A percentile compares a stretch with the other conserved stretches of the same genome.
Evolutionary conservation across 129 eudicot genomes (phyloP).

Genomic region (Sambucus nigra): DNA sequence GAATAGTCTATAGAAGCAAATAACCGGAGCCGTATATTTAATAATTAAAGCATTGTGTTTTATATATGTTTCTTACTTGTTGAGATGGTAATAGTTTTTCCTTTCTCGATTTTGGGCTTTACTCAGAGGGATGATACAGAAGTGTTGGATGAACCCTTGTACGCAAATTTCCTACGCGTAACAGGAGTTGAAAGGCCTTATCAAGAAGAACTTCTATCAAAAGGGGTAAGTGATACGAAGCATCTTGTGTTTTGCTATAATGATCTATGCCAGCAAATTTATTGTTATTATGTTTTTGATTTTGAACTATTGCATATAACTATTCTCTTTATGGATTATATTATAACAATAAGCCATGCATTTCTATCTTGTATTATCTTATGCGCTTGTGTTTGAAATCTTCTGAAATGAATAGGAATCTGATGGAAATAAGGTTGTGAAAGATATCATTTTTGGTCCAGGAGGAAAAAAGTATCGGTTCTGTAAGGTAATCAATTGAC

Average conservation of each 20-base stretch:
- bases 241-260: not conserved
- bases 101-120: not conserved
- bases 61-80: not conserved
- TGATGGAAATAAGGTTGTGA: constrained; percentile 84
- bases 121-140: constrained; percentile 82
- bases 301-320: not conserved
- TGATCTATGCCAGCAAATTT: not conserved
- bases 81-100: not conserved
- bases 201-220: constrained; percentile 59
- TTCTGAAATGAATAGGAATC: constrained; percentile 53
- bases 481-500: constrained; percentile 59
- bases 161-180: constrained; percentile 56
- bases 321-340: not conserved
- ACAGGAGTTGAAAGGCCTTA: constrained; percentile 81
- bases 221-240: constrained; percentile 30
- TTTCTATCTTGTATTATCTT: not conserved
- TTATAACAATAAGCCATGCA: too few species aligned
- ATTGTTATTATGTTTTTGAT: not conserved
- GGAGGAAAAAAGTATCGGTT: constrained; percentile 73
- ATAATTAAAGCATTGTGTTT: too few species aligned
- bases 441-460: constrained; percentile 61
- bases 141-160: constrained; percentile 86
- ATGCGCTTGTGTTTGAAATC: not conserved
- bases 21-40: too few species aligned
- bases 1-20: too few species aligned